Percentiles rank a stretch among this genome's conserved stretches.
phyloP scores from a whole-genome alignment of 2,329 filamentous ascomycete genomes.

The Colletotrichum cuscutae region DNA sequence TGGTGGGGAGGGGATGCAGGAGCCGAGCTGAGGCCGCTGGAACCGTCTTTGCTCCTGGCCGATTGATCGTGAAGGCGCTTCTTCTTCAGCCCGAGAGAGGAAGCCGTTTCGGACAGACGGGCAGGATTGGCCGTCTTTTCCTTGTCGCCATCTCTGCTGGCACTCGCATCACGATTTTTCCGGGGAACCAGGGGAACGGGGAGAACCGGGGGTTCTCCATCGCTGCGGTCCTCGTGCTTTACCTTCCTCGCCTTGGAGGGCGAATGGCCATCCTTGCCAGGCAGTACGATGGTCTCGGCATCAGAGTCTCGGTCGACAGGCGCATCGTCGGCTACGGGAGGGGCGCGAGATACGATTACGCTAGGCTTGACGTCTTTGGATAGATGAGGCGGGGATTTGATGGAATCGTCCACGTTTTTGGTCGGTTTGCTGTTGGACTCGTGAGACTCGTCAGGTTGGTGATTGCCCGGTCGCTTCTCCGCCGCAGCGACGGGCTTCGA shows the following conservation, averaged over 20 bases:
- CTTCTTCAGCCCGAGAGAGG: constrained; percentile 52
- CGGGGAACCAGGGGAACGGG: constrained; percentile 40
- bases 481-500: constrained; percentile 68
- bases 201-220: constrained; percentile 59
- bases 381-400: constrained; percentile 25
- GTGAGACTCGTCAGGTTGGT: constrained; percentile 38
- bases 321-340: constrained; percentile 50
- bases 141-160: constrained; percentile 49
- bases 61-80: constrained; percentile 57
- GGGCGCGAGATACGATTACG: constrained; percentile 41
- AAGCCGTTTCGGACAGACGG: constrained; percentile 40
- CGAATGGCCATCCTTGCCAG: constrained; percentile 72
- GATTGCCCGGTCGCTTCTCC: constrained; percentile 51
- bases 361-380: constrained; percentile 36
- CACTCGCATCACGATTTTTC: constrained; percentile 46
- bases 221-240: constrained; percentile 72
- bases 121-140: constrained; percentile 45
- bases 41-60: constrained; percentile 59
- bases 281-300: constrained; percentile 76
- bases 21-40: constrained; percentile 68
- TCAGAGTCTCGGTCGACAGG: constrained; percentile 72
- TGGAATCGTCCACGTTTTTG: constrained; percentile 25
- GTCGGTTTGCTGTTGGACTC: constrained; percentile 29
- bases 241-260: constrained; percentile 72
- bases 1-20: constrained; percentile 64